Percentiles rank a stretch among this genome's conserved stretches.
Conservation (phyloP, 257 asterid genomes). For the Fraxinus americana region DNA sequence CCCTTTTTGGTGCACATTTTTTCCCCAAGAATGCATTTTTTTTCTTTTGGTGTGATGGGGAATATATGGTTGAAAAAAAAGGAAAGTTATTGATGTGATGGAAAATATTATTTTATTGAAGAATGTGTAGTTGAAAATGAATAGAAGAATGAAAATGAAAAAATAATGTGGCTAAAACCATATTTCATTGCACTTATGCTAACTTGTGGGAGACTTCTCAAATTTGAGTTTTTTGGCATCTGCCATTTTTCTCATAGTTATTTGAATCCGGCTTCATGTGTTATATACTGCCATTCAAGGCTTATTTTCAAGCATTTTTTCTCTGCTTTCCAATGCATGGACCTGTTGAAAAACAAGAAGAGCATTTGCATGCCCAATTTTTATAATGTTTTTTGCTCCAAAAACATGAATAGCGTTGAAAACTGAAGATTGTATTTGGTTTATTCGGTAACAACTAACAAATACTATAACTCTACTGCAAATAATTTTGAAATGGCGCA, state of each 20-base stretch:
- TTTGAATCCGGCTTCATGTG: neutral
- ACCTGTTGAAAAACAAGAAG: neutral
- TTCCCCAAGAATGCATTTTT: no score
- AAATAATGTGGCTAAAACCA: neutral
- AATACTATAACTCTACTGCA: neutral
- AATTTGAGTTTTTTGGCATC: constrained; percentile 8
- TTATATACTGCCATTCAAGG: neutral
- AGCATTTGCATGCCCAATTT: neutral
- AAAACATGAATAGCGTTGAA: neutral
- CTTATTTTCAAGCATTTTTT: constrained; percentile 3
- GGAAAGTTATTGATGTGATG: no score
- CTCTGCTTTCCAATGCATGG: neutral
- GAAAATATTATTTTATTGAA: no score
- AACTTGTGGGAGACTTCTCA: neutral
- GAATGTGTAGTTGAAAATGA: no score
- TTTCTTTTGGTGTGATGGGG: no score
- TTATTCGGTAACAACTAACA: neutral
- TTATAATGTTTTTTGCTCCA: neutral
- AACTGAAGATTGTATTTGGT: neutral
- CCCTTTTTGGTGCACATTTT: no score
- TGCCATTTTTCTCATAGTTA: neutral
- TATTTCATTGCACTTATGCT: constrained; percentile 5
- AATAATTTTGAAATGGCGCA: neutral
- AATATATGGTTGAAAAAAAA: no score
- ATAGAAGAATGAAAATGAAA: no score